Conservation (phyloP, 805 yeast species). For the Vanderwaltozyma polyspora region DNA sequence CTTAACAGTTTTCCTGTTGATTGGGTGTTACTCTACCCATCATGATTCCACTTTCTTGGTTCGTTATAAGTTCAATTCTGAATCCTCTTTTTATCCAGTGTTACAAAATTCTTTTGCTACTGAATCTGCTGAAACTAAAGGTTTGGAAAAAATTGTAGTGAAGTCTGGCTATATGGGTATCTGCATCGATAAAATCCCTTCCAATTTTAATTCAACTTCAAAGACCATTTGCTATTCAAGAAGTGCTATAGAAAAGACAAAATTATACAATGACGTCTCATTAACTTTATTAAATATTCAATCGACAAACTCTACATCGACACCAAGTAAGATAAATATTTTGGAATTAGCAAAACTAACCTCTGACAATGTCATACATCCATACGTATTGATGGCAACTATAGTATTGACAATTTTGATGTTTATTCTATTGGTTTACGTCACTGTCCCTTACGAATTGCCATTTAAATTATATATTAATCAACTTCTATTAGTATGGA, state of each 20-base stretch:
- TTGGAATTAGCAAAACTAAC: slow-evolving; percentile 37
- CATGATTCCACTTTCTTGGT: slow-evolving; percentile 42
- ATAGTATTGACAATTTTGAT: slow-evolving; percentile 34
- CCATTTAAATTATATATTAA: slow-evolving; percentile 30
- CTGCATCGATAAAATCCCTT: slow-evolving; percentile 34
- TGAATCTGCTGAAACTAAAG: slow-evolving; percentile 21
- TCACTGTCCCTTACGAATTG: slow-evolving; percentile 33
- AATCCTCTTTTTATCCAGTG: slow-evolving; percentile 33
- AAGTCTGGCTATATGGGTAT: slow-evolving; percentile 47
- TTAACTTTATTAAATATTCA: slow-evolving; percentile 16
- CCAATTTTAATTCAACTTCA: not conserved
- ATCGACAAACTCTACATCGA: slow-evolving; percentile 18
- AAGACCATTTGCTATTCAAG: slow-evolving; percentile 20
- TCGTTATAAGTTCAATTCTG: slow-evolving; percentile 36
- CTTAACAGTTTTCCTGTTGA: slow-evolving; percentile 41
- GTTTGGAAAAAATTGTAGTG: slow-evolving; percentile 33
- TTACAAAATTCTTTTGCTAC: slow-evolving; percentile 29
- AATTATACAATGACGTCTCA: slow-evolving; percentile 18
- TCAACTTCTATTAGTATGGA: slow-evolving; percentile 23
- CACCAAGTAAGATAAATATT: slow-evolving; percentile 29
- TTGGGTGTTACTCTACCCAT: slow-evolving; percentile 40
- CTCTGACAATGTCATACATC: slow-evolving; percentile 38
- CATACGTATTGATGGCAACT: slow-evolving; percentile 41
- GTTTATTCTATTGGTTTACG: slow-evolving; percentile 34
- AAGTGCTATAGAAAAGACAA: slow-evolving; percentile 12